Evolutionary conservation across 352 stramenopile species (phyloP).

Genomic region (Phytophthora gonapodyides): DNA sequence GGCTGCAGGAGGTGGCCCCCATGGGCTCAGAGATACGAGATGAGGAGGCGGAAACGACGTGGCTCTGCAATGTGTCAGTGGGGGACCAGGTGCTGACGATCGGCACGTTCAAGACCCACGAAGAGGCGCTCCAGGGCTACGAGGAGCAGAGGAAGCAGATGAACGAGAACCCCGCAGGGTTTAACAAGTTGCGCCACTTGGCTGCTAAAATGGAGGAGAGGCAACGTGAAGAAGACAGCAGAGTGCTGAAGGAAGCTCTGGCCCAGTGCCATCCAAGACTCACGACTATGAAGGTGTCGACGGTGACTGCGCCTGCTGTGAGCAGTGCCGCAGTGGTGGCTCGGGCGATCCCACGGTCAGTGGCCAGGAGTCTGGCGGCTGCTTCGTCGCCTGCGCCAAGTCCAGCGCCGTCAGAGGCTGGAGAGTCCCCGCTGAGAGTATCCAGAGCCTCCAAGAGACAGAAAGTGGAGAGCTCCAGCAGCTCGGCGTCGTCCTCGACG

Average conservation of each 20-base stretch:
- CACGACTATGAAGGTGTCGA: conserved; percentile 32
- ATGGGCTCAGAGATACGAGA: not conserved
- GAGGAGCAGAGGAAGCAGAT: conserved; percentile 41
- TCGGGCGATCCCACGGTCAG: conserved; percentile 10
- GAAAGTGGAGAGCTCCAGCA: conserved; percentile 15
- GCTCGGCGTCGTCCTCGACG: not conserved
- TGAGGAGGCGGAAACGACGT: conserved; percentile 26
- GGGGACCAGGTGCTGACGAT: conserved; percentile 47
- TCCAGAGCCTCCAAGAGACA: conserved; percentile 26
- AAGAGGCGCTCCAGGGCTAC: conserved; percentile 54
- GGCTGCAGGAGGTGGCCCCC: conserved; percentile 41
- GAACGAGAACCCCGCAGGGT: conserved; percentile 24
- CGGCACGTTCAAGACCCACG: conserved; percentile 36
- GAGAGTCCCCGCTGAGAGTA: conserved; percentile 25
- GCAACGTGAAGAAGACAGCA: conserved; percentile 37
- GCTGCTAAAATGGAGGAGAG: conserved; percentile 19
- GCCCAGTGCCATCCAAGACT: conserved; percentile 50
- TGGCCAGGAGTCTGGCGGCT: conserved; percentile 20
- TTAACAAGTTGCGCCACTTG: conserved; percentile 36
- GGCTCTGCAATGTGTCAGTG: conserved; percentile 62
- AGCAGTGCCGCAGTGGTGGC: conserved; percentile 2
- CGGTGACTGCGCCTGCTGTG: conserved; percentile 12
- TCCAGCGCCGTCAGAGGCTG: conserved; percentile 19
- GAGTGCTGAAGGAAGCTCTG: conserved; percentile 45
- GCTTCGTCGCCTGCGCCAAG: conserved; percentile 18